Conservation (phyloP, 2,329 filamentous ascomycete genomes). For the Mollisia scopiformis region DNA sequence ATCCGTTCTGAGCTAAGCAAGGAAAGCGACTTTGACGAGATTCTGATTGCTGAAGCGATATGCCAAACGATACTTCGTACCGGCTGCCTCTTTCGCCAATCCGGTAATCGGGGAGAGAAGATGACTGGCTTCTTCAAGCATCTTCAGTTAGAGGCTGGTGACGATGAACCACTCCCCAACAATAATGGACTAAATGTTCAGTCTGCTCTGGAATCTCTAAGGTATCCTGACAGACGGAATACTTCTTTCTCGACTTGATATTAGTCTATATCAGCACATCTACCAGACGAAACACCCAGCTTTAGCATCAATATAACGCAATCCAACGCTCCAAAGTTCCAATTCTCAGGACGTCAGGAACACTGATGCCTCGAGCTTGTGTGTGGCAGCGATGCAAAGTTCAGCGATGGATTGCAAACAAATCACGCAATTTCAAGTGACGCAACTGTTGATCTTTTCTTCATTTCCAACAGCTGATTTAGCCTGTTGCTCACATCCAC, state of each 20-base stretch:
- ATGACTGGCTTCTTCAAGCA: neutral
- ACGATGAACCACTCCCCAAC: neutral
- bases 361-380: too few relatives aligned
- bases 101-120: neutral
- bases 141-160: neutral
- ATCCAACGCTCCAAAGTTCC: too few relatives aligned
- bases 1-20: neutral
- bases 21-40: neutral
- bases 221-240: neutral
- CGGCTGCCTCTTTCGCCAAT: neutral
- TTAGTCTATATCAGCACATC: too few relatives aligned
- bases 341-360: too few relatives aligned
- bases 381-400: too few relatives aligned
- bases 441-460: neutral
- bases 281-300: too few relatives aligned
- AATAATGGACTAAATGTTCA: neutral
- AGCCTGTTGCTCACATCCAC: neutral
- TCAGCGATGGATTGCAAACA: too few relatives aligned
- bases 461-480: neutral
- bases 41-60: neutral
- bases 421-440: neutral
- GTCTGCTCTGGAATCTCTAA: neutral
- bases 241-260: too few relatives aligned
- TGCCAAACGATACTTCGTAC: neutral
- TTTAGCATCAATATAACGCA: too few relatives aligned